Percentiles rank a stretch among this genome's conserved stretches.
Evolutionary conservation across 2,329 filamentous ascomycete species (phyloP).

Genomic region (Aspergillus texensis): DNA sequence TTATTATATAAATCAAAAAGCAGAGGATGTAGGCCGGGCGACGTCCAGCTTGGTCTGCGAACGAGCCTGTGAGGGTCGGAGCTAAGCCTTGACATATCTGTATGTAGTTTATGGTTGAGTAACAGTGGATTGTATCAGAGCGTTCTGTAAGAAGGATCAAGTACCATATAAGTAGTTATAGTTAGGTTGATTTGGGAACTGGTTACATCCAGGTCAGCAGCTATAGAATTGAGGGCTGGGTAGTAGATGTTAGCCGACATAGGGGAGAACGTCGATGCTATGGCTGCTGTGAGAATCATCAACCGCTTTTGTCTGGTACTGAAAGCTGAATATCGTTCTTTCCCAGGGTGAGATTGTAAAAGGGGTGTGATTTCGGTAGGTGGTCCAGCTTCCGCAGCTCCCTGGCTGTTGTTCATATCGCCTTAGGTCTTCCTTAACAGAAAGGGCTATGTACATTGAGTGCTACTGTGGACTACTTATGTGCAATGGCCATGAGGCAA

Average conservation of each 20-base stretch:
- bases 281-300: slow-evolving; percentile 41
- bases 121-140: neutral
- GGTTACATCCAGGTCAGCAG: slow-evolving; percentile 32
- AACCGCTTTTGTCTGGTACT: slow-evolving; percentile 35
- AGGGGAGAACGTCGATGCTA: slow-evolving; percentile 47
- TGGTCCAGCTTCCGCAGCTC: neutral
- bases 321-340: slow-evolving; percentile 34
- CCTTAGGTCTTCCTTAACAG: neutral
- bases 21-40: slow-evolving; percentile 52
- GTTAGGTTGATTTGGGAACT: slow-evolving; percentile 30
- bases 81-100: slow-evolving; percentile 55
- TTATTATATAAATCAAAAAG: slow-evolving; percentile 46
- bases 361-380: neutral
- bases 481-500: slow-evolving; percentile 2
- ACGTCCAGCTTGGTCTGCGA: slow-evolving; percentile 52
- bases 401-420: neutral
- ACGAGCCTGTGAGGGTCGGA: slow-evolving; percentile 50
- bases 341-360: neutral
- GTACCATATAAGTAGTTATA: slow-evolving; percentile 38
- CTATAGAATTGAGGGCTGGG: slow-evolving; percentile 40
- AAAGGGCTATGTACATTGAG: neutral
- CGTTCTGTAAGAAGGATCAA: neutral
- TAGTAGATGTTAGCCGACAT: slow-evolving; percentile 50
- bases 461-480: neutral
- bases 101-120: neutral